Conservation (phyloP, 2,329 filamentous ascomycete species). For the Penicillium decumbens region DNA sequence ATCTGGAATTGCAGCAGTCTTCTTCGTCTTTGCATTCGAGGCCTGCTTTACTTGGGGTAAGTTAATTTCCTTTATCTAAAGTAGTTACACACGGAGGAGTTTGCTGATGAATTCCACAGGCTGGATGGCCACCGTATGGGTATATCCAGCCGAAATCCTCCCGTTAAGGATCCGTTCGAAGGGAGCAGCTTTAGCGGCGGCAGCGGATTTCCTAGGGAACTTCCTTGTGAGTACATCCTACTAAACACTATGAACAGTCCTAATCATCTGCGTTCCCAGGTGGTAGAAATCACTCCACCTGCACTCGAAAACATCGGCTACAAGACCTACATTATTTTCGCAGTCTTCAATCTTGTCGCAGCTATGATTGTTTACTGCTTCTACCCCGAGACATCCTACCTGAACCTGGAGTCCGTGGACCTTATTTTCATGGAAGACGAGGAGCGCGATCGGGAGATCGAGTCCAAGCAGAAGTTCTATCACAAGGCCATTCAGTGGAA, state of each 20-base stretch:
- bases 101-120: constrained; percentile 4
- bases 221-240: constrained; percentile 18
- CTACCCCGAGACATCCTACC: constrained; percentile 36
- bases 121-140: constrained; percentile 23
- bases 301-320: constrained; percentile 55
- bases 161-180: constrained; percentile 24
- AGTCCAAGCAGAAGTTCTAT: constrained; percentile 7
- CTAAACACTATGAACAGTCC: neutral
- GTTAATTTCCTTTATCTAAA: neutral
- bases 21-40: constrained; percentile 26
- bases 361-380: constrained; percentile 31
- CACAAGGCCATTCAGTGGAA: constrained; percentile 11
- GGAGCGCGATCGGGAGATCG: constrained; percentile 7
- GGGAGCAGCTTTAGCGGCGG: constrained; percentile 30
- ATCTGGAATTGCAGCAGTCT: constrained; percentile 18
- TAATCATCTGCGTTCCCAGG: neutral
- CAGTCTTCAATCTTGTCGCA: constrained; percentile 52
- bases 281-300: constrained; percentile 61
- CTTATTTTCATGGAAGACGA: constrained; percentile 29
- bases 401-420: constrained; percentile 41
- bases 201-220: constrained; percentile 30
- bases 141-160: constrained; percentile 23
- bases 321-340: constrained; percentile 63
- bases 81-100: neutral
- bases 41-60: constrained; percentile 19